Evolutionary conservation across 257 asterid species (phyloP).

Genomic region (Perilla frutescens): DNA sequence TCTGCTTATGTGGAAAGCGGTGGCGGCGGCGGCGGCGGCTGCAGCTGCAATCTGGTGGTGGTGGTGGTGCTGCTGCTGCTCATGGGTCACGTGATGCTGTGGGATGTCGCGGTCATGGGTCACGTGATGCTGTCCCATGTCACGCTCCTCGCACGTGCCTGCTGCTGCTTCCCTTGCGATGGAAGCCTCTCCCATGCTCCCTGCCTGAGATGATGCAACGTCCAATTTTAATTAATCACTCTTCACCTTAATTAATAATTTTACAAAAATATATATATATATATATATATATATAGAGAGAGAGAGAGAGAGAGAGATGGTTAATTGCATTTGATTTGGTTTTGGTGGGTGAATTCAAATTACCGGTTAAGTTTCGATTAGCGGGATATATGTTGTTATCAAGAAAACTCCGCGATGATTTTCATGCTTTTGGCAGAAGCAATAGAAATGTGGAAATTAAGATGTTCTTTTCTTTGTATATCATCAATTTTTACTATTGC

Average conservation of each 20-base stretch:
- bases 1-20: constrained; percentile 73
- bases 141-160: constrained; percentile 70
- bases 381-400: constrained; percentile 43
- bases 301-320: no score
- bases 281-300: neutral
- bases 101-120: constrained; percentile 47
- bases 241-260: no score
- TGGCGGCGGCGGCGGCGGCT: constrained; percentile 16
- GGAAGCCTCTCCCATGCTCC: constrained; percentile 64
- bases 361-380: constrained; percentile 25
- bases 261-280: neutral
- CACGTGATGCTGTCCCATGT: constrained; percentile 63
- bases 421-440: constrained; percentile 53
- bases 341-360: constrained; percentile 49
- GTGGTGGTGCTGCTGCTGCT: constrained; percentile 26
- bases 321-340: neutral
- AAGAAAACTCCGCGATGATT: constrained; percentile 52
- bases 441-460: constrained; percentile 51
- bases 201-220: constrained; percentile 43
- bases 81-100: constrained; percentile 60
- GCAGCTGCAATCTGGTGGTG: constrained; percentile 57
- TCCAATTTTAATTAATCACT: no score
- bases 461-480: constrained; percentile 32
- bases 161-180: constrained; percentile 59
- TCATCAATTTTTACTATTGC: constrained; percentile 7